Evolutionary conservation across 805 yeast species (phyloP).

Genomic region (Debaryomyces hansenii): DNA sequence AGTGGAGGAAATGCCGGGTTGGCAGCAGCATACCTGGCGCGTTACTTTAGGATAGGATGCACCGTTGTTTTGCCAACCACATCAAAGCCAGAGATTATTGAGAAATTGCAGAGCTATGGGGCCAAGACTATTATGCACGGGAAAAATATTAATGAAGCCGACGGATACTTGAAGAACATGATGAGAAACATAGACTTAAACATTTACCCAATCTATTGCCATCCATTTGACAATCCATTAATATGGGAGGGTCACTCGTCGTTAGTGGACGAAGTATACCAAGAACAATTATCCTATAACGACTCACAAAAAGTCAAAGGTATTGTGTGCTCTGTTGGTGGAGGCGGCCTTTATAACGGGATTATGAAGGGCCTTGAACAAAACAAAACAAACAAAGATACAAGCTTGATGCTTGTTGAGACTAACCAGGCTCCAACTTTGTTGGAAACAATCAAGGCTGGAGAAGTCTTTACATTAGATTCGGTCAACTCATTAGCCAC

Average conservation of each 20-base stretch:
- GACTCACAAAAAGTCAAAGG: constrained; percentile 35
- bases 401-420: constrained; percentile 48
- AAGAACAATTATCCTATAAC: constrained; percentile 18
- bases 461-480: constrained; percentile 42
- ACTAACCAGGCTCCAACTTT: constrained; percentile 65
- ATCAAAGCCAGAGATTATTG: constrained; percentile 46
- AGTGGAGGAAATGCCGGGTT: constrained; percentile 59
- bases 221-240: constrained; percentile 51
- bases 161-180: constrained; percentile 35
- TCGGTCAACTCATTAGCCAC: constrained; percentile 59
- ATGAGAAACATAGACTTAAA: constrained; percentile 15
- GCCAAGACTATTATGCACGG: constrained; percentile 53
- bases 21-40: constrained; percentile 53
- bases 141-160: constrained; percentile 51
- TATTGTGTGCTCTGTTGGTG: constrained; percentile 56
- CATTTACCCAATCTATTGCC: constrained; percentile 49
- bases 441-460: constrained; percentile 47
- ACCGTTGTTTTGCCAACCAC: constrained; percentile 62
- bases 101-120: constrained; percentile 46
- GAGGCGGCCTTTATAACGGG: constrained; percentile 59
- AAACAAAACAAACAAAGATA: constrained; percentile 17
- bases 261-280: constrained; percentile 46
- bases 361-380: constrained; percentile 44
- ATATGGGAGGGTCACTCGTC: constrained; percentile 58
- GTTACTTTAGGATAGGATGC: constrained; percentile 38